Base-by-base conservation (phyloP, 805 yeast species). In the Torulaspora microellipsoides region DNA sequence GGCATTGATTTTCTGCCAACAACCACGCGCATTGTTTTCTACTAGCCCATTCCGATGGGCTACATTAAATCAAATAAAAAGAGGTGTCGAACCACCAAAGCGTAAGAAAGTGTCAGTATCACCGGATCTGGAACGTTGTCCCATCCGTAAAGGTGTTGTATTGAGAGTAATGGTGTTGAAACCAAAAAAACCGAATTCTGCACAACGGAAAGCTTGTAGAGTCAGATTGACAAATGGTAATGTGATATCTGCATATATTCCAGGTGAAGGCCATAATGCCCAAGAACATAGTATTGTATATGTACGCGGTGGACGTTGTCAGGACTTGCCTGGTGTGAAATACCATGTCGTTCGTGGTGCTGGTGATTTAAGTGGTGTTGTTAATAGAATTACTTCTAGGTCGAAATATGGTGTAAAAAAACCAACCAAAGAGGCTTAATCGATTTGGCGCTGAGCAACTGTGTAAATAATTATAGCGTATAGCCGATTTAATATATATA, bases 111-210 rank as follows among this genome's bases (percentile, higher is more conserved):
- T 69, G 6, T 66, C 78, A 1, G 80, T 77, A 51, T 76, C 96
- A 0, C 97, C 97, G 6, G 95, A 88, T 67, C 77, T 93, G 46
- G 83, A 82, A 4, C 65, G 66, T n/a, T 78, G 83, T 53, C 99
- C 99, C 1, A 84, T 89, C 57, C 81, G 81, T 55, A 89, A 90
- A 55, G 99, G 97, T 31, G 98, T 93, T 4, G 95, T 93, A 9
- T 71, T 90, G 38, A 78, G 96, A 64, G 95, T 93, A 27, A 85
- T 91, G 93, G 87, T 90, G 42, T 74, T 90, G 54, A 93, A 93
- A 67, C 99, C 99, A 36, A 93, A 93, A 73, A 93, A 93, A 65
- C 99, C 99, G 29, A 93, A 93, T 71, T 91, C 98, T 34, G 97
- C 99, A 14, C 91, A 90, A 69, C 79, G 99, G 70, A 93, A 93